Percentiles rank a stretch among this genome's conserved stretches.
Conservation (phyloP, 192 early-diverging fungal species). For the Gryganskiella cystojenkinii region DNA sequence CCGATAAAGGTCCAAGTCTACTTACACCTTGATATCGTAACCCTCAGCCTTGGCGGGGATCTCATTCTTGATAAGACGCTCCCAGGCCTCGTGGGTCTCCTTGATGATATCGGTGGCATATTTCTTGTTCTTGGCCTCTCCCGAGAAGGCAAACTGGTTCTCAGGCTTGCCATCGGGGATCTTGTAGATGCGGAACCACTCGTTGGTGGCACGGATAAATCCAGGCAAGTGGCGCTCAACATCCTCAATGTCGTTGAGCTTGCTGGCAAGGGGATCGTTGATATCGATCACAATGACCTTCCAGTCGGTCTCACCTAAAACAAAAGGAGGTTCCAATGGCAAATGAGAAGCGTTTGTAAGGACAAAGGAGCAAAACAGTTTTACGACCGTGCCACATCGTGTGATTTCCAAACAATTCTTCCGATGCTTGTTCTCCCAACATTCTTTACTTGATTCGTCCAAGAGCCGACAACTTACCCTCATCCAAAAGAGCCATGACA, state of each 20-base stretch:
- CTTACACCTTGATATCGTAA: slow-evolving; percentile 80
- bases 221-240: slow-evolving; percentile 98
- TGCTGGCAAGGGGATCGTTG: slow-evolving; percentile 96
- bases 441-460: too few species aligned
- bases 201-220: slow-evolving; percentile 94
- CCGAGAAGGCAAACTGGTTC: slow-evolving; percentile 99
- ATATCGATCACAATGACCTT: slow-evolving; percentile 98
- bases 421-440: too few species aligned
- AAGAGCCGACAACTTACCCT: slow-evolving; percentile 65
- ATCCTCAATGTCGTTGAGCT: slow-evolving; percentile 99
- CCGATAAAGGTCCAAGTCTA: slow-evolving; percentile 4
- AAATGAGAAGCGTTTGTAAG: background rate
- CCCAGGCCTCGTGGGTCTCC: slow-evolving; percentile 97
- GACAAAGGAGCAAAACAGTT: slow-evolving; percentile 9
- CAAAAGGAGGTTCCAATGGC: slow-evolving; percentile 1
- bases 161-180: slow-evolving; percentile 99
- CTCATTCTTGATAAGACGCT: slow-evolving; percentile 75
- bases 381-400: too few species aligned
- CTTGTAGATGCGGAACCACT: slow-evolving; percentile 99
- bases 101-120: slow-evolving; percentile 92
- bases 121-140: slow-evolving; percentile 87
- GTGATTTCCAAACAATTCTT: too few species aligned
- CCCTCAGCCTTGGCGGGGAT: slow-evolving; percentile 72
- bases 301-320: slow-evolving; percentile 94
- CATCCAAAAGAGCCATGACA: slow-evolving; percentile 98